A percentile compares a stretch with the other conserved stretches of the same genome.
Evolutionary conservation across 1,139 yeast species (phyloP).

Genomic region (Hemisphaericaspora subhashii): DNA sequence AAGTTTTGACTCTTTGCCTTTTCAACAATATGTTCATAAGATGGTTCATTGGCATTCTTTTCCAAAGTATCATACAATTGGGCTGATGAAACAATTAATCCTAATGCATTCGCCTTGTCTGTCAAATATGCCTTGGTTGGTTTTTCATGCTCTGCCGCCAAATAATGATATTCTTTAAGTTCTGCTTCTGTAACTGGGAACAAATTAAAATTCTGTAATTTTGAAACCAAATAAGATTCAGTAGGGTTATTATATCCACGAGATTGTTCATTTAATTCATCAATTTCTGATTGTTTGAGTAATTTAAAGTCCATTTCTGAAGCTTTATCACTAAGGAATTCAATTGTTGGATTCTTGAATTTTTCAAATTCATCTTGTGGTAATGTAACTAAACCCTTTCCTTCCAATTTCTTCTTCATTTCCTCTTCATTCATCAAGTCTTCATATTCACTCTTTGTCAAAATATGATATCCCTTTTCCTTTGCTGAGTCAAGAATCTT

Average conservation of each 20-base stretch:
- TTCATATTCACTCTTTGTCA: slow-evolving; percentile 28
- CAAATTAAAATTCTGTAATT: slow-evolving; percentile 23
- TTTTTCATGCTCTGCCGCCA: slow-evolving; percentile 31
- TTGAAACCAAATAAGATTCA: slow-evolving; percentile 24
- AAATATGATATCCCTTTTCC: slow-evolving; percentile 29
- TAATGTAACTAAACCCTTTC: slow-evolving; percentile 37
- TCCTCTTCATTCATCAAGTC: slow-evolving; percentile 32
- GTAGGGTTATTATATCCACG: slow-evolving; percentile 25
- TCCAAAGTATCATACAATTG: slow-evolving; percentile 31
- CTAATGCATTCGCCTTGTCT: slow-evolving; percentile 31
- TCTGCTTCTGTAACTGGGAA: slow-evolving; percentile 27
- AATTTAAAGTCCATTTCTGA: neutral
- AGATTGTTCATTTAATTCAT: slow-evolving; percentile 16
- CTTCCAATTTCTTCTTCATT: slow-evolving; percentile 32
- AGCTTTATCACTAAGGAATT: slow-evolving; percentile 21
- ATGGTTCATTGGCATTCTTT: slow-evolving; percentile 21
- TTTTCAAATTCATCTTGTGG: slow-evolving; percentile 24
- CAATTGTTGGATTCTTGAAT: slow-evolving; percentile 21
- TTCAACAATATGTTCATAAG: slow-evolving; percentile 25
- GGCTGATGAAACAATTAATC: slow-evolving; percentile 31
- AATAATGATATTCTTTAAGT: slow-evolving; percentile 20
- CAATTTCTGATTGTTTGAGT: slow-evolving; percentile 29
- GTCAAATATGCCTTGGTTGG: slow-evolving; percentile 26
- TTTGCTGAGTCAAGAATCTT: slow-evolving; percentile 23
- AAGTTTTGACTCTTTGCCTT: slow-evolving; percentile 24